These are phyloP conservation scores for Teratosphaeriaceae sp. DNA, from an alignment of 2,329 filamentous ascomycete genomes.

Conservation along the genomic window DNA sequence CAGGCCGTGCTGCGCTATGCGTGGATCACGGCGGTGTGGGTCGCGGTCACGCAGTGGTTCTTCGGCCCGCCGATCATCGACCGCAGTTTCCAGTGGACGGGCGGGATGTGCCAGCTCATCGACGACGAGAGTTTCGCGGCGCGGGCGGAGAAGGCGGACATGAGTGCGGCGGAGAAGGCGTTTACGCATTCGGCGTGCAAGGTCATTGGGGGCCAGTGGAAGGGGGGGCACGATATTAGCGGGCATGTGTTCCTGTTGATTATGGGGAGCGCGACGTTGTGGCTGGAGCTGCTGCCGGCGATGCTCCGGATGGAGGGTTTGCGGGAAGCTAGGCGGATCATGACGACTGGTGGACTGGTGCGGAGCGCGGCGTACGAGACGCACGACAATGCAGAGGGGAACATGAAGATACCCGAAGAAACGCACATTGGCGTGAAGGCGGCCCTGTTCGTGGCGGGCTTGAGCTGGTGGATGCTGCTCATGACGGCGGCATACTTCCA, in stretches of 20 bases:
- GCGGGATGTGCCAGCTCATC: conserved; percentile 69
- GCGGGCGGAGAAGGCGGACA: conserved; percentile 34
- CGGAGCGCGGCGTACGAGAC: conserved; percentile 36
- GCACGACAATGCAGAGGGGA: conserved; percentile 33
- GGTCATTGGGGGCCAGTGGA: conserved; percentile 74
- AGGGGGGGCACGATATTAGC: conserved; percentile 91
- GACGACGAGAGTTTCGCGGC: conserved; percentile 19
- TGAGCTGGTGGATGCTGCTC: conserved; percentile 92
- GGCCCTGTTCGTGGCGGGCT: conserved; percentile 51
- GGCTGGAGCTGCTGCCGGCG: conserved; percentile 68
- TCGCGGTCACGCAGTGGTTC: conserved; percentile 90
- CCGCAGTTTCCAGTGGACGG: conserved; percentile 79
- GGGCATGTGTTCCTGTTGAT: conserved; percentile 93
- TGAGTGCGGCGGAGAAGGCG: conserved; percentile 41
- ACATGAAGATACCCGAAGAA: conserved; percentile 31
- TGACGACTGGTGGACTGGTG: conserved; percentile 59
- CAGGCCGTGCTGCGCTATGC: conserved; percentile 63
- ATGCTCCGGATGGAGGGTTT: conserved; percentile 43
- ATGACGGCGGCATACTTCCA: conserved; percentile 99
- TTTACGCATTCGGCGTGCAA: conserved; percentile 77
- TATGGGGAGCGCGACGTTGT: conserved; percentile 71
- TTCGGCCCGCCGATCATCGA: conserved; percentile 90
- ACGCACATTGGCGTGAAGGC: conserved; percentile 47
- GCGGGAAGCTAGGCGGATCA: conserved; percentile 58
- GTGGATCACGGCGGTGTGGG: conserved; percentile 71